Evolutionary conservation across 2,329 filamentous ascomycete genomes (phyloP), one percentile per base, ranked within the genome.

Genomic region (Arthrobotrys entomopaga): DNA sequence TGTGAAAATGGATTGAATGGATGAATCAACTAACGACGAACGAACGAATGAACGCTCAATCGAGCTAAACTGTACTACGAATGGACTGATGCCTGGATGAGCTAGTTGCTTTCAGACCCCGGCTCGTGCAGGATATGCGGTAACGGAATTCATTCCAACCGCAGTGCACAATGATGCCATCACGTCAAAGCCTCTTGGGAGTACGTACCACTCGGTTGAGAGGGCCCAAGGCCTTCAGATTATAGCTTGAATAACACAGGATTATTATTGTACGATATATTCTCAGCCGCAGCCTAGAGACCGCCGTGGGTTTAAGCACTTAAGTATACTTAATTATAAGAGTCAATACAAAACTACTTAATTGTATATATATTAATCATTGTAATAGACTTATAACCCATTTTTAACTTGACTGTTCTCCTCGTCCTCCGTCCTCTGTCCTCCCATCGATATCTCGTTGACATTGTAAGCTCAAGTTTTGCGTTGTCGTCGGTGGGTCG

Each of bases 361-460:
- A n/a, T n/a, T n/a, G n/a, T n/a, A n/a, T n/a, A n/a, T n/a, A n/a
- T n/a, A n/a, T n/a, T 10, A 34, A 34, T 34, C 10, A 5, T 8
- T 34, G 10, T 34, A 34, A 34, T 34, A 34, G 29, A 8, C 5
- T 34, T 34, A 34, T 10, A 34, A 8, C 10, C 29, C 29, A 1
- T 8, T 34, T 34, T n/a, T n/a, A n/a, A n/a, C n/a, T n/a, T n/a
- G n/a, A n/a, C 10, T 8, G 6, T 3, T 34, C 29, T 34, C 29
- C 6, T 34, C 29, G 6, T 34, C 29, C 2, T 2, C 15, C 34
- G 1, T 48, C n/a, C n/a, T n/a, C n/a, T n/a, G n/a, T n/a, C n/a
- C n/a, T n/a, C n/a, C n/a, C n/a, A n/a, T n/a, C n/a, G n/a, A n/a
- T 72, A 52, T 60, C 57, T 67, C 67, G 70, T 74, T 63, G 70